A percentile compares a stretch with the other conserved stretches of the same genome.
phyloP scores from a whole-genome alignment of 768 basidiomycete genomes.

The Suillus subaureus region DNA sequence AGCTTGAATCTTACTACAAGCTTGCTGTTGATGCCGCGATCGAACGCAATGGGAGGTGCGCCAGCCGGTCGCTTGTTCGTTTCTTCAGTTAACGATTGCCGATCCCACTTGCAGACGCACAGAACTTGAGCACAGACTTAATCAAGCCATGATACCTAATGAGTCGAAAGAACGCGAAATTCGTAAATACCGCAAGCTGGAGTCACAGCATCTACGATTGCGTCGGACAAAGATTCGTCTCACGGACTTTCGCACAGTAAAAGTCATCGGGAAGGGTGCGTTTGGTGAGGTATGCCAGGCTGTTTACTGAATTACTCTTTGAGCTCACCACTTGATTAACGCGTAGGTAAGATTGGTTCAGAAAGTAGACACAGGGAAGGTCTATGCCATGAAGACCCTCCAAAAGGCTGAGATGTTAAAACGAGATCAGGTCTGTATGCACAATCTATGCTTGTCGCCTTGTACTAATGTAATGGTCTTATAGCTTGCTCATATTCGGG shows the following conservation, averaged over 20 bases:
- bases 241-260: conserved; percentile 92
- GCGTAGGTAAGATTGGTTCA: conserved; percentile 89
- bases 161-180: conserved; percentile 91
- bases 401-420: conserved; percentile 99
- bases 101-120: conserved; percentile 60
- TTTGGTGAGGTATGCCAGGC: conserved; percentile 82
- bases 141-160: conserved; percentile 68
- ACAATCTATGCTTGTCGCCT: neutral
- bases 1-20: conserved; percentile 98
- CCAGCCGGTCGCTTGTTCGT: conserved; percentile 12
- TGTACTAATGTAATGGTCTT: conserved; percentile 11
- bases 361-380: conserved; percentile 96
- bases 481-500: conserved; percentile 95
- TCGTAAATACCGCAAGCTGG: conserved; percentile 81
- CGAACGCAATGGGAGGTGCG: conserved; percentile 88
- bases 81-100: conserved; percentile 12
- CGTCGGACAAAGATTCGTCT: conserved; percentile 92
- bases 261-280: conserved; percentile 98
- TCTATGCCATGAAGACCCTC: conserved; percentile 99
- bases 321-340: conserved; percentile 14
- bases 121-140: conserved; percentile 84
- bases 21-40: conserved; percentile 97
- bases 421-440: conserved; percentile 83
- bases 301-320: neutral
- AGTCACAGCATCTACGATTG: conserved; percentile 89